Conservation (phyloP, 2,329 filamentous ascomycete species). For the Fusarium foetens region DNA sequence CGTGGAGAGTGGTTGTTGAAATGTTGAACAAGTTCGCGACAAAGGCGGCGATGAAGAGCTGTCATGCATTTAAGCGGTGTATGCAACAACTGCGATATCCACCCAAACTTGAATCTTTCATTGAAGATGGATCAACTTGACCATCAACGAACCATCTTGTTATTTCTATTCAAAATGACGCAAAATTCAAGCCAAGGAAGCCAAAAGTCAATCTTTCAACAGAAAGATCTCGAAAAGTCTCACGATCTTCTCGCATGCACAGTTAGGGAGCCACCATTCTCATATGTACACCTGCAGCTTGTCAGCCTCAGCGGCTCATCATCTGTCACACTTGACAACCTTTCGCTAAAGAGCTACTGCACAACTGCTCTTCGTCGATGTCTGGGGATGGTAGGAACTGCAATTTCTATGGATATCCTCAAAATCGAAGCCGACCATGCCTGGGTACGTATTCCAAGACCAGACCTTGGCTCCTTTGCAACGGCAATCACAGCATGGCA, state of each 20-base stretch:
- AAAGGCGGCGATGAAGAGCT: conserved; percentile 18
- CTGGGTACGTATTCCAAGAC: conserved; percentile 72
- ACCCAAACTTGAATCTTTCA: conserved; percentile 10
- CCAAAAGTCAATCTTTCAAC: conserved; percentile 45
- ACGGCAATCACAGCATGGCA: conserved; percentile 74
- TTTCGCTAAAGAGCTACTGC: conserved; percentile 72
- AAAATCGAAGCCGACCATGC: conserved; percentile 65
- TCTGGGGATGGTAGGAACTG: conserved; percentile 74
- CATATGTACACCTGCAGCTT: conserved; percentile 67
- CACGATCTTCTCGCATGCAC: conserved; percentile 63
- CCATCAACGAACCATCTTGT: neutral
- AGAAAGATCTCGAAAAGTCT: conserved; percentile 51
- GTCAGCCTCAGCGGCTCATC: conserved; percentile 43
- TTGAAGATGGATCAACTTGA: conserved; percentile 14
- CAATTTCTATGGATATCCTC: conserved; percentile 76
- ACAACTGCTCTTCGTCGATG: conserved; percentile 73
- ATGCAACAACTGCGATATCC: conserved; percentile 28
- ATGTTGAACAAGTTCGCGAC: conserved; percentile 10
- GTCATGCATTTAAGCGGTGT: conserved; percentile 35
- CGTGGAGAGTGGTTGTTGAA: conserved; percentile 6
- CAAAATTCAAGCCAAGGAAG: conserved; percentile 28
- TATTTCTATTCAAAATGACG: conserved; percentile 30
- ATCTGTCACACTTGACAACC: conserved; percentile 61
- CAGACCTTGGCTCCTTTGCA: conserved; percentile 68
- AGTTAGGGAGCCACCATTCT: conserved; percentile 62